phyloP scores from a whole-genome alignment of 2,329 filamentous ascomycete species.

The Ascocoryne sarcoides region DNA sequence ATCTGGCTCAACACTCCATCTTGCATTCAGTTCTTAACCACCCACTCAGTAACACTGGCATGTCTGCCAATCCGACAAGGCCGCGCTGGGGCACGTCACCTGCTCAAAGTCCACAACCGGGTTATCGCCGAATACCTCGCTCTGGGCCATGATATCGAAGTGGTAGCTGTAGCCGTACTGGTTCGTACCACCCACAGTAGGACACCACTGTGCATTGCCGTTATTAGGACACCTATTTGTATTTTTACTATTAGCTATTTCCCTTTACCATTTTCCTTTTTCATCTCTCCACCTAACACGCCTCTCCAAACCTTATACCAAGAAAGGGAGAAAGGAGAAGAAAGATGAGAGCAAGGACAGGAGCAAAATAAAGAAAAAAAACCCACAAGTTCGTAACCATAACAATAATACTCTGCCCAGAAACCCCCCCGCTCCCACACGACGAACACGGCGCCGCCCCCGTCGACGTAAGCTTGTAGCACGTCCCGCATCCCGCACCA shows the following conservation, averaged over 20 bases:
- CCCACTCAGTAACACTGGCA: too few species aligned
- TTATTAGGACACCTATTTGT: constrained; percentile 31
- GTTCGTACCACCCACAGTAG: constrained; percentile 25
- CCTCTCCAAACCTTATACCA: too few species aligned
- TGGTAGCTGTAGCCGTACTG: constrained; percentile 30
- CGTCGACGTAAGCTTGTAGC: constrained; percentile 26
- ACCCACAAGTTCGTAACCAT: too few species aligned
- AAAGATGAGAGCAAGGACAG: constrained; percentile 20
- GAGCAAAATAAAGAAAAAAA: too few species aligned
- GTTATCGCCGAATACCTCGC: constrained; percentile 29
- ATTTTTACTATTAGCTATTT: too few species aligned
- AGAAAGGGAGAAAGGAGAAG: constrained; percentile 26
- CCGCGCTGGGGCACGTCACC: constrained; percentile 24
- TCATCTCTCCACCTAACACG: too few species aligned
- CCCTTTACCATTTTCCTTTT: too few species aligned
- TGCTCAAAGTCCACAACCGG: constrained; percentile 28
- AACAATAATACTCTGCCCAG: constrained; percentile 24
- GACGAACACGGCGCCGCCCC: constrained; percentile 17
- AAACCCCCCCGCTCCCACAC: constrained; percentile 19
- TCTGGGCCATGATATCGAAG: constrained; percentile 31
- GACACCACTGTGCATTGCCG: constrained; percentile 31
- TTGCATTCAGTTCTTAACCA: too few species aligned
- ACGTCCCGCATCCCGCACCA: constrained; percentile 25
- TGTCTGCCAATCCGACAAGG: not conserved
- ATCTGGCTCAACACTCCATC: too few species aligned